These are phyloP conservation scores for Staphylotrichum longicolle DNA, from an alignment of 495 filamentous ascomycete species.

Conservation along the genomic window DNA sequence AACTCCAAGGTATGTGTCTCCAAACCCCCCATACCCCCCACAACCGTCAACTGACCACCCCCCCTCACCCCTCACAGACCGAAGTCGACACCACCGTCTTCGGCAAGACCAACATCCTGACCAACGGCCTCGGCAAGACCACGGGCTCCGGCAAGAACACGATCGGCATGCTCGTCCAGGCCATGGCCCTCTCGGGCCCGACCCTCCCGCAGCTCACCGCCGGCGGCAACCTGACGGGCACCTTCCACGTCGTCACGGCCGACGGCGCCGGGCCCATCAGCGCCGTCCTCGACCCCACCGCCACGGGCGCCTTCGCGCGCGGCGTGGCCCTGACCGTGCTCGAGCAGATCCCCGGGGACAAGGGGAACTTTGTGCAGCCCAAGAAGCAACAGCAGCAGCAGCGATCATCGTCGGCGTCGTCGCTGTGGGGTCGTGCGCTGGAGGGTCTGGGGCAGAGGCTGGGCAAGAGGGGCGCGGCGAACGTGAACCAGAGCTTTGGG, in stretches of 20 bases:
- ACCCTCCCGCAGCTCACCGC: conserved; percentile 39
- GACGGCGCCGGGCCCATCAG: conserved; percentile 42
- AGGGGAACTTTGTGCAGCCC: conserved; percentile 31
- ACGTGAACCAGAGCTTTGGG: conserved; percentile 38
- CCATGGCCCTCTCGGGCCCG: conserved; percentile 37
- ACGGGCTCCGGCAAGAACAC: conserved; percentile 25
- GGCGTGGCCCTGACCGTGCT: conserved; percentile 25
- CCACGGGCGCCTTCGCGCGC: conserved; percentile 33
- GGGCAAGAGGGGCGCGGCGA: conserved; percentile 35
- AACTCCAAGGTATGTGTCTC: conserved; percentile 19
- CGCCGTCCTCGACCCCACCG: conserved; percentile 40
- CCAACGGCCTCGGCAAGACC: conserved; percentile 29
- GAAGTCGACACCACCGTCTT: conserved; percentile 34
- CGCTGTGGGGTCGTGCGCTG: conserved; percentile 28
- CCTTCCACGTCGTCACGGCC: conserved; percentile 41
- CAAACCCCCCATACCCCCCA: not conserved
- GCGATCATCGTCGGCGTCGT: no score
- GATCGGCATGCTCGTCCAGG: conserved; percentile 22
- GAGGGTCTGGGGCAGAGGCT: conserved; percentile 18
- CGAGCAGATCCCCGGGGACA: conserved; percentile 30
- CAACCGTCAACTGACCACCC: not conserved
- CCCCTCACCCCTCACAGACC: conserved; percentile 14
- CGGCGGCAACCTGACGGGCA: conserved; percentile 36
- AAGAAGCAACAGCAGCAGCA: conserved; percentile 7
- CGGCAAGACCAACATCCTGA: conserved; percentile 20